These are phyloP conservation scores for Vitis rupestris DNA, from an alignment of 164 flowering plant species.

Conservation along the genomic window DNA sequence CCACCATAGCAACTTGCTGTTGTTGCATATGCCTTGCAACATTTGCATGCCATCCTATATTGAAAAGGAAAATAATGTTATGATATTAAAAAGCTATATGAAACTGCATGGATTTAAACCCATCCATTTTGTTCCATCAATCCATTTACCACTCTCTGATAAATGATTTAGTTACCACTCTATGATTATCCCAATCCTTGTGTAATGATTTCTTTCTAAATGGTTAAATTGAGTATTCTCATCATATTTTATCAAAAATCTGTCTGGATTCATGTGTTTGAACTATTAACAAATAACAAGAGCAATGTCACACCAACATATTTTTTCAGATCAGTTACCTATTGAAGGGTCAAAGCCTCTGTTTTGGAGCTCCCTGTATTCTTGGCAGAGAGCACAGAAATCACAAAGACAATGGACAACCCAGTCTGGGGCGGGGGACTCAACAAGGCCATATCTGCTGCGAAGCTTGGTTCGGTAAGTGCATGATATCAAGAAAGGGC, in stretches of 20 bases:
- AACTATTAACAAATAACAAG: no score
- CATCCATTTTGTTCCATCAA: no score
- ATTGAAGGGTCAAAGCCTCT: constrained; percentile 39
- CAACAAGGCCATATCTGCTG: constrained; percentile 25
- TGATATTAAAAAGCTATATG: not conserved
- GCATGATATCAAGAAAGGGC: constrained; percentile 40
- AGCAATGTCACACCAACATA: not conserved
- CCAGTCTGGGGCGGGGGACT: constrained; percentile 39
- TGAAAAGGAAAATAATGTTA: not conserved
- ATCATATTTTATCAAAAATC: no score
- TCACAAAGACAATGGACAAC: constrained; percentile 35
- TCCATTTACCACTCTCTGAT: no score
- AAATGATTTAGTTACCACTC: no score
- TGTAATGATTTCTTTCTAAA: no score
- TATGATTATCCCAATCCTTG: no score
- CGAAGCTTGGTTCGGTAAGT: constrained; percentile 36
- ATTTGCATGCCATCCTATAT: constrained; percentile 6
- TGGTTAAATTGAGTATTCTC: no score
- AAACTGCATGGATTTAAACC: not conserved
- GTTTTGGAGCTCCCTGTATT: constrained; percentile 34
- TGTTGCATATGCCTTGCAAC: constrained; percentile 1
- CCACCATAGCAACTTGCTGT: constrained; percentile 6
- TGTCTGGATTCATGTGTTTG: no score
- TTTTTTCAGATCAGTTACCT: not conserved
- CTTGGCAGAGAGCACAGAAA: constrained; percentile 45